Conservation (phyloP, 345 rosid genomes). For the Bruguiera gymnorhiza region DNA sequence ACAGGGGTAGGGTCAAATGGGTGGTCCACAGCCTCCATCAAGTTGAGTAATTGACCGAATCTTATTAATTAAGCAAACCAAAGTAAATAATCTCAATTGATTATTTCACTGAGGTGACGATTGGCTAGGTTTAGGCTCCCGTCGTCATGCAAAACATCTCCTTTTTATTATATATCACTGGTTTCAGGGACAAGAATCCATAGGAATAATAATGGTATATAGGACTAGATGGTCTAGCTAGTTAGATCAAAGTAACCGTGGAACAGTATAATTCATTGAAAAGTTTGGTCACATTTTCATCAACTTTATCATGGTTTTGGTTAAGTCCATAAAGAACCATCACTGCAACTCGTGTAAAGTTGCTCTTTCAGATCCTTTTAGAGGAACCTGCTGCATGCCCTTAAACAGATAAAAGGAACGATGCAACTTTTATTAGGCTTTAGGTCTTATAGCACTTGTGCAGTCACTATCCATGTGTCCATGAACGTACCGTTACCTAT, state of each 20-base stretch:
- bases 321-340: too few relatives aligned
- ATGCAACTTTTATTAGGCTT: too few relatives aligned
- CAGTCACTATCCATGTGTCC: conserved; percentile 12
- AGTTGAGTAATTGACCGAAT: neutral
- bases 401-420: too few relatives aligned
- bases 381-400: too few relatives aligned
- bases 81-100: neutral
- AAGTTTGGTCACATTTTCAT: neutral
- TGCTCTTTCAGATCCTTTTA: too few relatives aligned
- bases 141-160: neutral
- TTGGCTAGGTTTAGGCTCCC: neutral
- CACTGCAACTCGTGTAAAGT: too few relatives aligned
- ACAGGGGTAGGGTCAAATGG: too few relatives aligned
- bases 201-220: neutral
- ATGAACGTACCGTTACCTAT: neutral
- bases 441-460: neutral
- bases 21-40: too few relatives aligned
- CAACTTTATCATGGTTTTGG: neutral
- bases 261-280: neutral
- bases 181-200: too few relatives aligned
- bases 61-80: neutral
- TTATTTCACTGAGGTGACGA: neutral
- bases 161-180: neutral
- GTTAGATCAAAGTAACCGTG: neutral
- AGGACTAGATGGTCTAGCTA: neutral